phyloP scores from a whole-genome alignment of 2,329 filamentous ascomycete genomes.

The Diaporthe sp. region DNA sequence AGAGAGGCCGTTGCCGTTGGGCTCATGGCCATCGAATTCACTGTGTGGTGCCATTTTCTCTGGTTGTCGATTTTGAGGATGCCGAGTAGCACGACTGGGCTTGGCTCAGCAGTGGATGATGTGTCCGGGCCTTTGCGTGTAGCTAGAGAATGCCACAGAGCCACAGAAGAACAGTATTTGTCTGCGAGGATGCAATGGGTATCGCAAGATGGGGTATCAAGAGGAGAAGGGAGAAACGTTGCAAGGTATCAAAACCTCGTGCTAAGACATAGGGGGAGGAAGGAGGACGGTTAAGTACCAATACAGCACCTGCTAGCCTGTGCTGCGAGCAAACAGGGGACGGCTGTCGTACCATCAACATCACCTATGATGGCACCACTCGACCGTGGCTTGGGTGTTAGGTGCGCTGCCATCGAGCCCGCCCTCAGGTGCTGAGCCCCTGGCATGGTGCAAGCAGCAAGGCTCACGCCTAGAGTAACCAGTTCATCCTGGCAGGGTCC shows the following conservation, averaged over 20 bases:
- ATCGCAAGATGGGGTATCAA: constrained; percentile 23
- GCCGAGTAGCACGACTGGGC: not conserved
- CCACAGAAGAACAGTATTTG: not conserved
- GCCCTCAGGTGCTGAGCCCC: constrained; percentile 10
- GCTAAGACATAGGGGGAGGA: constrained; percentile 23
- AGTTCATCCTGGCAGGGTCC: not conserved
- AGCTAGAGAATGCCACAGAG: constrained; percentile 8
- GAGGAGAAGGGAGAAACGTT: not conserved
- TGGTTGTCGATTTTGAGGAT: not conserved
- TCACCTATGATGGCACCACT: constrained; percentile 36
- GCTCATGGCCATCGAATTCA: constrained; percentile 40
- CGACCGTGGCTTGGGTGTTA: constrained; percentile 12
- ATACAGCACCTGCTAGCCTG: constrained; percentile 19
- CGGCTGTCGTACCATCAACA: constrained; percentile 33
- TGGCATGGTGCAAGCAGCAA: constrained; percentile 11
- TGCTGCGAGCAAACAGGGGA: constrained; percentile 15
- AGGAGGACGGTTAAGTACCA: constrained; percentile 40
- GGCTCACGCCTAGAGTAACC: constrained; percentile 7
- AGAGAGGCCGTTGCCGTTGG: constrained; percentile 37
- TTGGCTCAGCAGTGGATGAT: constrained; percentile 10
- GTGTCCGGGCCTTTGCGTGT: not conserved
- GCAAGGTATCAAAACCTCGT: constrained; percentile 14
- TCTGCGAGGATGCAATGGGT: not conserved
- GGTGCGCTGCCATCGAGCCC: constrained; percentile 25
- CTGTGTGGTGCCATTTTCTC: constrained; percentile 41